Evolutionary conservation across 345 rosid species (phyloP), one percentile per base, ranked within the genome.

Genomic region (Salix purpurea): DNA sequence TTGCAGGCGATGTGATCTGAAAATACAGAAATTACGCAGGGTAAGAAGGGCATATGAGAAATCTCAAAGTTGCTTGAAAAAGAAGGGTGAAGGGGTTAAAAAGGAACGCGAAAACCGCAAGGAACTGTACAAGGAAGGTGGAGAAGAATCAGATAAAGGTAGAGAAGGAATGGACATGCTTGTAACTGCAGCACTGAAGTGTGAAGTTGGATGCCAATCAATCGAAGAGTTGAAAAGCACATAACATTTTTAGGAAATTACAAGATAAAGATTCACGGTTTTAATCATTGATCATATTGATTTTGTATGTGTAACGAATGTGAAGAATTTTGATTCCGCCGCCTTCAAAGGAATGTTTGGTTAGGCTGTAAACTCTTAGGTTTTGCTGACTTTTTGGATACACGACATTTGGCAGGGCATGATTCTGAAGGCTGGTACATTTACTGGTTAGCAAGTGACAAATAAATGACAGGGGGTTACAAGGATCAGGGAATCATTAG

Each of bases 121-220:
- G 75, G 78, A 56, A 78, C 56, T 32, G 72, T 72, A 50, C 36
- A 81, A 69, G 66, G 84, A 74, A 64, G 71, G 72, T 18, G 79
- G 69, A 60, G 82, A 77, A 32, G 84, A 78, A 44, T 44, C 78
- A 8, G 88, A 81, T 77, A 87, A 79, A 74, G 80, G 82, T 60
- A 83, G 88, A 77, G 92, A 88, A 71, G 91, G 90, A 79, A 79
- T 93, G 91, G 91, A 90, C 66, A 89, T 96, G 91, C 98, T 93
- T 83, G 80, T 93, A 46, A 86, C 82, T 74, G 97, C 98, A 34
- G 98, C 94, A 67, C 77, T 96, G 39, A 87, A 69, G 82, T 73
- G 40, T 67, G 46, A 36, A 30, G 44, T 81, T 82, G 81, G 87
- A 77, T 32, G 77, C 80, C 7, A 75, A 72, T 46, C 70, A 70